Conservation (phyloP, 768 basidiomycete genomes). For the Kwoniella bestiolae region DNA sequence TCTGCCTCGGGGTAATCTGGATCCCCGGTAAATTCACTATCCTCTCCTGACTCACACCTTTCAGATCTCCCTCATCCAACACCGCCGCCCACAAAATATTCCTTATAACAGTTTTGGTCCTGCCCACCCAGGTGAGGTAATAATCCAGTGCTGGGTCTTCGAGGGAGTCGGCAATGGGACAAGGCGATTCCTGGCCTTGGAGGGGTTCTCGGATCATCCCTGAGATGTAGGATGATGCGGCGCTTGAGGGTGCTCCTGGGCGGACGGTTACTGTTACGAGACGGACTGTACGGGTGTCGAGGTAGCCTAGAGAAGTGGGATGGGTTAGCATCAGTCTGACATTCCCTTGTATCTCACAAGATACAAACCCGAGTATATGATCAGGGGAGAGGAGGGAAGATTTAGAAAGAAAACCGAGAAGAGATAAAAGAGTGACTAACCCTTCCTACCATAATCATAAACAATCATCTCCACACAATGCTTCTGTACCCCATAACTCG, state of each 20-base stretch:
- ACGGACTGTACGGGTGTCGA: slow-evolving; percentile 55
- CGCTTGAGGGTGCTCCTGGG: slow-evolving; percentile 56
- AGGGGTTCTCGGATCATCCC: slow-evolving; percentile 58
- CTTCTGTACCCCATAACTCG: slow-evolving; percentile 56
- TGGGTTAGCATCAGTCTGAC: too few relatives aligned
- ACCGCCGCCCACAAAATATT: slow-evolving; percentile 64
- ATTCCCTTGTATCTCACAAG: too few relatives aligned
- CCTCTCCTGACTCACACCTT: slow-evolving; percentile 56
- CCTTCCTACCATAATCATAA: slow-evolving; percentile 57
- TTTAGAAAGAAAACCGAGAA: too few relatives aligned
- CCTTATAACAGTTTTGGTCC: slow-evolving; percentile 63
- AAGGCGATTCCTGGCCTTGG: slow-evolving; percentile 44
- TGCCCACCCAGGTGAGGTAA: slow-evolving; percentile 64
- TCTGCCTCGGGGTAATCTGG: slow-evolving; percentile 65
- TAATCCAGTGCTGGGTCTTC: slow-evolving; percentile 59
- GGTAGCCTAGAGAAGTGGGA: slow-evolving; percentile 46
- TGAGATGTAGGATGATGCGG: slow-evolving; percentile 58
- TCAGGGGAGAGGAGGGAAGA: too few relatives aligned
- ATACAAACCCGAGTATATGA: too few relatives aligned
- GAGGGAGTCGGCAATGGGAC: slow-evolving; percentile 49
- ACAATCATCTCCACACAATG: slow-evolving; percentile 55
- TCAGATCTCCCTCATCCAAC: slow-evolving; percentile 61
- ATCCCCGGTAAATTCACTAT: slow-evolving; percentile 68
- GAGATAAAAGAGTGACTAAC: slow-evolving; percentile 19
- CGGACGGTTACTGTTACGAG: slow-evolving; percentile 56